Conservation (phyloP, 2,329 filamentous ascomycete genomes). For the Hypomyces rosellus region DNA sequence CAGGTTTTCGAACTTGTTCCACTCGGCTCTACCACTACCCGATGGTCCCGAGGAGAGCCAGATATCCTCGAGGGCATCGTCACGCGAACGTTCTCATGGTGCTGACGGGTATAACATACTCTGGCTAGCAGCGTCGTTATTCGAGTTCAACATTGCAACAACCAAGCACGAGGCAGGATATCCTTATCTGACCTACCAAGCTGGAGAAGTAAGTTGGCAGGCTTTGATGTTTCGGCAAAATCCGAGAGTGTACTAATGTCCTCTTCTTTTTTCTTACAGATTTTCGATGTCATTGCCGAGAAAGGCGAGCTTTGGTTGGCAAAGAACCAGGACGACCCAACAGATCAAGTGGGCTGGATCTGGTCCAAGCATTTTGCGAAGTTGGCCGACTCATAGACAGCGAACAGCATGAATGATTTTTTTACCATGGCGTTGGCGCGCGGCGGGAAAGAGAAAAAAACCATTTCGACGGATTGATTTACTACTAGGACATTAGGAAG, state of each 20-base stretch:
- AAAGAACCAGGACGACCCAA: slow-evolving; percentile 88
- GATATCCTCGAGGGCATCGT: slow-evolving; percentile 53
- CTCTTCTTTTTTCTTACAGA: slow-evolving; percentile 37
- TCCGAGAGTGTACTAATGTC: not conserved
- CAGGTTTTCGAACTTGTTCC: slow-evolving; percentile 73
- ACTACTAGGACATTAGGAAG: slow-evolving; percentile 3
- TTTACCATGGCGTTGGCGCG: slow-evolving; percentile 13
- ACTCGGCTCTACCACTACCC: slow-evolving; percentile 76
- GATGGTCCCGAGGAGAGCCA: slow-evolving; percentile 54
- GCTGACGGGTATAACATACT: slow-evolving; percentile 63
- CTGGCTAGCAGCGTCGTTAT: slow-evolving; percentile 88
- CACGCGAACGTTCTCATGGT: slow-evolving; percentile 48
- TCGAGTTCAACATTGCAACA: slow-evolving; percentile 94
- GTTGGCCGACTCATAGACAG: slow-evolving; percentile 44
- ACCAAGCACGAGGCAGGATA: slow-evolving; percentile 90
- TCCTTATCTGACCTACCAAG: slow-evolving; percentile 90
- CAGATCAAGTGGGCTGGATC: slow-evolving; percentile 83
- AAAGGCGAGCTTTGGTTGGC: slow-evolving; percentile 98
- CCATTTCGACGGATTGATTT: slow-evolving; percentile 7
- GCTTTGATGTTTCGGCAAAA: not conserved
- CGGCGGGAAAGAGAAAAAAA: slow-evolving; percentile 12
- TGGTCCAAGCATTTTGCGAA: slow-evolving; percentile 97
- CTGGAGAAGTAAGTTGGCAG: slow-evolving; percentile 64
- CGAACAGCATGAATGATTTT: slow-evolving; percentile 8
- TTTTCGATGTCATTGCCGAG: slow-evolving; percentile 88